Base-by-base conservation (phyloP, 805 yeast species). In the Lachancea sp. region DNA sequence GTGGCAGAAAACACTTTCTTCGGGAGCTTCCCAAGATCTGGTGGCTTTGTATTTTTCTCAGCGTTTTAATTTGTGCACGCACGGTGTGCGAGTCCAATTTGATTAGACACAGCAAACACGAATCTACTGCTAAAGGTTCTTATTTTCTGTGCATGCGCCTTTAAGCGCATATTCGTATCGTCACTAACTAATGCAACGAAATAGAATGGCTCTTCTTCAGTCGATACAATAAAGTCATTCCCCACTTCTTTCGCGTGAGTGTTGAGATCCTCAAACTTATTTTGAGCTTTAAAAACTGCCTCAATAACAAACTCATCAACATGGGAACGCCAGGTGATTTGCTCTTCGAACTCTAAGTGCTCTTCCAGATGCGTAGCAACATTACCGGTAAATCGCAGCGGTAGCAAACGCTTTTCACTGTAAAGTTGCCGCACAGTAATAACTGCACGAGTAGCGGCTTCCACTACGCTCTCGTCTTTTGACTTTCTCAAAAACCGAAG, bases 361-460 rank as follows among this genome's bases (percentile, higher is more conserved):
- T 82, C 90, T 53, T 80, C 81, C 45, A 82, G 69, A 30, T 80
- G 78, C 5, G 76, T 67, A 0, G 88, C 85, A 31, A 74, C 69
- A 3, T 82, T 72, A 29, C 88, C 89, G 51, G 83, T 82, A 49
- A 80, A 78, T 50, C 85, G 68, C 43, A 80, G 61, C 1, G 87
- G 83, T 24, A 77, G 45, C 28, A 81, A 67, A 37, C 71, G 72
- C 35, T 69, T 67, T 33, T 80, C 78, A 15, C 70, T 56, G 49
- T 77, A 78, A 38, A 83, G 62, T 51, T 81, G 88, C 45, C 89
- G 67, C 29, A 82, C 71, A 5, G 83, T 80, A 3, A 83, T 80
- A 5, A 83, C 88, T 1, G 88, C 83, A 38, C 94, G 64, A 0
- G 90, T 82, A 0, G 90, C 90, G 2, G 88, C 81, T 56, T 83